A percentile compares a stretch with the other conserved stretches of the same genome.
Conservation (phyloP, 805 yeast species). For the Yamadazyma paraphyllophila region DNA sequence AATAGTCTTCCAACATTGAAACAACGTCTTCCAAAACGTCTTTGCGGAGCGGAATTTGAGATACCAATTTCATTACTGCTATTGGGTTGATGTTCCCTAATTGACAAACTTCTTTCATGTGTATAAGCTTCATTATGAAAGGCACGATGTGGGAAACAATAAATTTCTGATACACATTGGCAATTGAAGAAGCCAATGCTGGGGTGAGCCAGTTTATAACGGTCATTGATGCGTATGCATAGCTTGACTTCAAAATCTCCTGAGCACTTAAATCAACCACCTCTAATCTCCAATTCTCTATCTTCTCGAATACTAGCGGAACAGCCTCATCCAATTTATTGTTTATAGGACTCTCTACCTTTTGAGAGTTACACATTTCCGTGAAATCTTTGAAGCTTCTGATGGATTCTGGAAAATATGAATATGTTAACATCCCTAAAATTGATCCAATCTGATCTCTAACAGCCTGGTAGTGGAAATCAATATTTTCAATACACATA, state of each 20-base stretch:
- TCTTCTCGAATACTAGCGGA: constrained; percentile 41
- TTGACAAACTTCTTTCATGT: constrained; percentile 78
- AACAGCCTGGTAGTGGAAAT: constrained; percentile 72
- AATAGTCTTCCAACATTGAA: constrained; percentile 40
- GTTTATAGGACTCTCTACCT: constrained; percentile 26
- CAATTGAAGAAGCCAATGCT: constrained; percentile 52
- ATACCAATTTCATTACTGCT: constrained; percentile 42
- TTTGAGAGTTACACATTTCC: constrained; percentile 28
- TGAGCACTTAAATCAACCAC: constrained; percentile 45
- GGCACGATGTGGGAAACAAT: constrained; percentile 58
- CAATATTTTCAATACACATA: constrained; percentile 46
- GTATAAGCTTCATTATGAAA: constrained; percentile 59
- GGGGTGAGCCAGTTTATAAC: constrained; percentile 57
- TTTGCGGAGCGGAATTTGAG: constrained; percentile 34
- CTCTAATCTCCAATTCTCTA: constrained; percentile 43
- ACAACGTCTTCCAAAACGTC: constrained; percentile 25
- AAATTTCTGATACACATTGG: constrained; percentile 51
- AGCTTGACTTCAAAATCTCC: constrained; percentile 56
- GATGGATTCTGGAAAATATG: constrained; percentile 43
- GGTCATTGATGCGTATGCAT: constrained; percentile 64
- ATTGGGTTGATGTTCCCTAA: constrained; percentile 60
- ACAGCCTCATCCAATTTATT: constrained; percentile 24
- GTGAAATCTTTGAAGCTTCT: constrained; percentile 39
- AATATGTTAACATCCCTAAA: constrained; percentile 45
- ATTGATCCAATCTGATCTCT: constrained; percentile 65